phyloP scores from a whole-genome alignment of 345 rosid species.

The Eucalyptus pauciflora region DNA sequence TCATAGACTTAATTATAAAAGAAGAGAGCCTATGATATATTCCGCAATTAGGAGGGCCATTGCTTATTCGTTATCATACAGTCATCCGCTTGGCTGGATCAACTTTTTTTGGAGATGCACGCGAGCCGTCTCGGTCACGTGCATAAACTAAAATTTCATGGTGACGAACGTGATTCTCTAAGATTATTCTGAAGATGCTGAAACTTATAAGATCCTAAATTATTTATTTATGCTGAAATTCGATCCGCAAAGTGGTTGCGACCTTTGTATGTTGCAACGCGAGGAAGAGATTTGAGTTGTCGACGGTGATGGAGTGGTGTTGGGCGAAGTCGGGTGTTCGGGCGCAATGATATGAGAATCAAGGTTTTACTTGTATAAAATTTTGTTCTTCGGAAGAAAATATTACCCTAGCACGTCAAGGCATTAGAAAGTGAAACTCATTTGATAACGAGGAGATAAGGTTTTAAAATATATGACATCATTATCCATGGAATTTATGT shows the following conservation, averaged over 20 bases:
- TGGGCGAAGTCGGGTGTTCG: too few relatives aligned
- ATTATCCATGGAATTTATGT: neutral
- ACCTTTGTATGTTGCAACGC: neutral
- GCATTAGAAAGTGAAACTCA: neutral
- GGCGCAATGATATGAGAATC: neutral
- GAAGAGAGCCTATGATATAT: neutral
- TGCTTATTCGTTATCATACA: neutral
- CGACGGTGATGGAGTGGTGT: neutral
- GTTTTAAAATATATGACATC: neutral
- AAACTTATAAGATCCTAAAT: neutral
- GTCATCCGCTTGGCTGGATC: neutral
- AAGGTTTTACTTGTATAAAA: neutral
- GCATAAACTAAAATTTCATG: neutral
- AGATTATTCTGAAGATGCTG: neutral
- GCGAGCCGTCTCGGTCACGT: neutral
- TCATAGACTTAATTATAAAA: neutral
- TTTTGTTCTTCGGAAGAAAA: neutral
- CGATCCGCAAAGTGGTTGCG: neutral
- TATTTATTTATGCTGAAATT: neutral
- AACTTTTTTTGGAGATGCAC: neutral
- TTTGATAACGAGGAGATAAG: neutral
- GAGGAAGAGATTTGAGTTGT: neutral
- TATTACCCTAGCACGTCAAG: neutral
- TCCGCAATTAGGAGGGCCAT: neutral
- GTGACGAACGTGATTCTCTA: neutral